Evolutionary conservation across 768 basidiomycete species (phyloP).

Genomic region (Psilocybe sp.): DNA sequence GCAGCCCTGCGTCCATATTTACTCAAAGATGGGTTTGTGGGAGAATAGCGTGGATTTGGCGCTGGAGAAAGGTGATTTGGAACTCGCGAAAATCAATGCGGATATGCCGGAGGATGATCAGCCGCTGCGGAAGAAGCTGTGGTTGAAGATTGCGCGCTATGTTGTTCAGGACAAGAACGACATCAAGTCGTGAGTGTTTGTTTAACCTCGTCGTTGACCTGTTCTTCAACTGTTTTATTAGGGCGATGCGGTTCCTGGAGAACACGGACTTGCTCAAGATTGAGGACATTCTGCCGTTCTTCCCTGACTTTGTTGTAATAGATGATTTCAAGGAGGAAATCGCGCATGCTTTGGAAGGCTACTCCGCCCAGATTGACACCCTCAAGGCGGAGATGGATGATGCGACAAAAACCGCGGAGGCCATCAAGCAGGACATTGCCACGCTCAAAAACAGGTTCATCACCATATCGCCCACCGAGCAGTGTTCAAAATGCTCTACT

Average conservation of each 20-base stretch:
- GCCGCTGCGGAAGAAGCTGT: slow-evolving; percentile 85
- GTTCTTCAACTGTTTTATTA: slow-evolving; percentile 27
- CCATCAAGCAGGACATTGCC: slow-evolving; percentile 89
- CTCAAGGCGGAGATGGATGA: slow-evolving; percentile 96
- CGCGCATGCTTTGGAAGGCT: slow-evolving; percentile 91
- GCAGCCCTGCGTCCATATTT: slow-evolving; percentile 93
- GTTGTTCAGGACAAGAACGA: slow-evolving; percentile 98
- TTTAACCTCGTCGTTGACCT: slow-evolving; percentile 1
- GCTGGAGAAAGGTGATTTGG: slow-evolving; percentile 90
- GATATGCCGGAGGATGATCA: slow-evolving; percentile 93
- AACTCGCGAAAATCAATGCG: slow-evolving; percentile 92
- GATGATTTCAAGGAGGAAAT: slow-evolving; percentile 99
- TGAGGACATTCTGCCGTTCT: slow-evolving; percentile 98
- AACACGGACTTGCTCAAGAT: slow-evolving; percentile 94
- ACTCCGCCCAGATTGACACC: slow-evolving; percentile 85
- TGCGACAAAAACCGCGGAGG: slow-evolving; percentile 86
- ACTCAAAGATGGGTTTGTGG: slow-evolving; percentile 96
- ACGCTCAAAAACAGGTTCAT: slow-evolving; percentile 87
- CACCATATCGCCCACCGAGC: slow-evolving; percentile 84
- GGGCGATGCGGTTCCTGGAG: slow-evolving; percentile 96
- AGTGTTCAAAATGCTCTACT: slow-evolving; percentile 78
- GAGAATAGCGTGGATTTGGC: slow-evolving; percentile 97
- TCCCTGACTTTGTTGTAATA: slow-evolving; percentile 98
- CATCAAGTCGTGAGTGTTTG: slow-evolving; percentile 83
- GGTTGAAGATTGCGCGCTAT: slow-evolving; percentile 98